A percentile compares a stretch with the other conserved stretches of the same genome.
Evolutionary conservation across 305 asterid genomes (phyloP).

Genomic region (Fraxinus nigra): DNA sequence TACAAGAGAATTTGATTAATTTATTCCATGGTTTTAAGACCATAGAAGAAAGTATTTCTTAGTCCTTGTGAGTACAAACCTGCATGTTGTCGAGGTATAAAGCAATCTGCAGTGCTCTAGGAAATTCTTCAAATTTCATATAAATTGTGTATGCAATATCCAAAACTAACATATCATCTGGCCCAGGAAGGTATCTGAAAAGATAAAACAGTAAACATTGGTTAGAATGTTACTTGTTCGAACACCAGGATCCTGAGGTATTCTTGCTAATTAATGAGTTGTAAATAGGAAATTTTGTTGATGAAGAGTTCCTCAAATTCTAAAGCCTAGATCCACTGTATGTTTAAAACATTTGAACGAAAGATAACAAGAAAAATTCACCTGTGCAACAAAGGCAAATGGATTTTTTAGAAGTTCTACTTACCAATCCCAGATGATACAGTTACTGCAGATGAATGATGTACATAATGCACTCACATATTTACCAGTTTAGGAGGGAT

Average conservation of each 20-base stretch:
- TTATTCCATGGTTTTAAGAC: slow-evolving; percentile 5
- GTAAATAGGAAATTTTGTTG: background rate
- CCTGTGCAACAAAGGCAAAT: background rate
- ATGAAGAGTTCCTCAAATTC: background rate
- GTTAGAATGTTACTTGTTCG: background rate
- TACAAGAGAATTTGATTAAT: background rate
- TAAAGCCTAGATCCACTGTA: background rate
- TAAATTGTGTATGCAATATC: slow-evolving; percentile 85
- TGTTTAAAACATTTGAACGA: background rate
- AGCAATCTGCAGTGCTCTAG: slow-evolving; percentile 87
- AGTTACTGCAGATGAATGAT: background rate
- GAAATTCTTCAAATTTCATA: slow-evolving; percentile 84
- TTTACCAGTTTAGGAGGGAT: background rate
- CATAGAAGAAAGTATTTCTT: slow-evolving; percentile 8
- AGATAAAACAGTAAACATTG: slow-evolving; percentile 16
- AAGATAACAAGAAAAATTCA: background rate
- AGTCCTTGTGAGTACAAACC: slow-evolving; percentile 43
- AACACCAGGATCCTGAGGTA: background rate
- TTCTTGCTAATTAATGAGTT: background rate
- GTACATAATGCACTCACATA: background rate
- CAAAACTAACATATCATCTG: slow-evolving; percentile 80
- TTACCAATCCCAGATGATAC: background rate
- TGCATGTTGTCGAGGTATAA: slow-evolving; percentile 72
- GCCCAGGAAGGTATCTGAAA: slow-evolving; percentile 91
- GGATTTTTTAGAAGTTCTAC: background rate